phyloP scores from a whole-genome alignment of 352 stramenopile species.

The Phytophthora pisi region DNA sequence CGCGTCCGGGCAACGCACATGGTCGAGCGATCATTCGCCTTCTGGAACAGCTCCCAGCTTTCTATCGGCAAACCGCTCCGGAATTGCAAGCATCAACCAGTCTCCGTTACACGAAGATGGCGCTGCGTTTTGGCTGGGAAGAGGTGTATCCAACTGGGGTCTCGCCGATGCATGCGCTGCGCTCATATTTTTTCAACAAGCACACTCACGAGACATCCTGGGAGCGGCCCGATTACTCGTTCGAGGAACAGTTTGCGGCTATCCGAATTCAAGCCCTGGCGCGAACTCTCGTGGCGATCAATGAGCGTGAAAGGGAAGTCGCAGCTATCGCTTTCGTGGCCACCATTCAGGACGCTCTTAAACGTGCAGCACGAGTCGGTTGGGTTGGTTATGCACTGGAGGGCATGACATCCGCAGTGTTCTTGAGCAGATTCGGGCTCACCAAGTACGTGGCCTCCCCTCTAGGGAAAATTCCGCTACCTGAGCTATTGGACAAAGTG shows the following conservation, averaged over 20 bases:
- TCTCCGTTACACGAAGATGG: constrained; percentile 57
- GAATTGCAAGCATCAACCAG: constrained; percentile 15
- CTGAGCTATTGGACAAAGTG: constrained; percentile 39
- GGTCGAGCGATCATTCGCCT: constrained; percentile 49
- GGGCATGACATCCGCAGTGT: constrained; percentile 59
- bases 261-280: constrained; percentile 68
- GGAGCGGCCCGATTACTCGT: constrained; percentile 65
- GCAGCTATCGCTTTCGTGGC: constrained; percentile 53
- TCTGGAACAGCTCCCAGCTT: constrained; percentile 39
- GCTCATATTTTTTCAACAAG: constrained; percentile 58
- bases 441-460: constrained; percentile 46
- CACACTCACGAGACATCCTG: constrained; percentile 51
- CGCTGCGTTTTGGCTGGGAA: constrained; percentile 75
- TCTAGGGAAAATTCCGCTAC: constrained; percentile 35
- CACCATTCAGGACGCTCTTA: constrained; percentile 39
- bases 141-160: constrained; percentile 23
- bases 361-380: constrained; percentile 27
- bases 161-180: constrained; percentile 5
- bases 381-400: constrained; percentile 81
- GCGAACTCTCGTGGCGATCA: constrained; percentile 51
- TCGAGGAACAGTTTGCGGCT: constrained; percentile 70
- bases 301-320: constrained; percentile 32
- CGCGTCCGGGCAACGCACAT: constrained; percentile 60
- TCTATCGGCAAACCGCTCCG: constrained; percentile 37
- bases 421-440: constrained; percentile 66